Conservation (phyloP, 352 stramenopile species). For the Pythium biforme region DNA sequence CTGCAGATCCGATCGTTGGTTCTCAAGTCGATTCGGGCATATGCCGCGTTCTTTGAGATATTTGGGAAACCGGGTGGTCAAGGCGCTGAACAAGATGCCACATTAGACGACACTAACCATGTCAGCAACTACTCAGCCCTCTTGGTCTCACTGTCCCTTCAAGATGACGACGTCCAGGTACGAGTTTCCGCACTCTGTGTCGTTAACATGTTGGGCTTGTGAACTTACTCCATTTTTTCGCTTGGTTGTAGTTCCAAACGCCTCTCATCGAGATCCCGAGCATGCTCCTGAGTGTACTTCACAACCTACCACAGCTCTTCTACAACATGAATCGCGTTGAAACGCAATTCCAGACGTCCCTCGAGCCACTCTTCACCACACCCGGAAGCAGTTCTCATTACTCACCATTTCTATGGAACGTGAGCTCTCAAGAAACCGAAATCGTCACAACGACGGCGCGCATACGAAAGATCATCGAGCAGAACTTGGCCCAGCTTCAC, state of each 20-base stretch:
- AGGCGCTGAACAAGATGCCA: no score
- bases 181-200: not conserved
- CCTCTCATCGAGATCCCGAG: conserved; percentile 55
- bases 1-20: conserved; percentile 66
- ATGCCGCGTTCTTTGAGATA: conserved; percentile 64
- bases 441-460: conserved; percentile 51
- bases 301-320: conserved; percentile 67
- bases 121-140: conserved; percentile 16
- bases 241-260: conserved; percentile 37
- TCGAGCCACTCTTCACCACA: conserved; percentile 12
- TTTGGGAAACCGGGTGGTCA: conserved; percentile 30
- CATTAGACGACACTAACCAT: not conserved
- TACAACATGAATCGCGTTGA: conserved; percentile 67
- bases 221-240: not conserved
- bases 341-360: conserved; percentile 48
- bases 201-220: no score
- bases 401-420: conserved; percentile 67
- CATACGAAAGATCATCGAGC: conserved; percentile 65
- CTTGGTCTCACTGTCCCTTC: conserved; percentile 25
- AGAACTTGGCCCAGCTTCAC: conserved; percentile 41
- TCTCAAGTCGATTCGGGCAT: conserved; percentile 60
- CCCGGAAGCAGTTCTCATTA: conserved; percentile 11
- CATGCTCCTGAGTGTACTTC: conserved; percentile 58
- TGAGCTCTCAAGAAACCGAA: conserved; percentile 60
- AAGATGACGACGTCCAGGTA: conserved; percentile 29